These are phyloP conservation scores for Ampelomyces quisqualis DNA, from an alignment of 2,329 filamentous ascomycete species.

Conservation along the genomic window DNA sequence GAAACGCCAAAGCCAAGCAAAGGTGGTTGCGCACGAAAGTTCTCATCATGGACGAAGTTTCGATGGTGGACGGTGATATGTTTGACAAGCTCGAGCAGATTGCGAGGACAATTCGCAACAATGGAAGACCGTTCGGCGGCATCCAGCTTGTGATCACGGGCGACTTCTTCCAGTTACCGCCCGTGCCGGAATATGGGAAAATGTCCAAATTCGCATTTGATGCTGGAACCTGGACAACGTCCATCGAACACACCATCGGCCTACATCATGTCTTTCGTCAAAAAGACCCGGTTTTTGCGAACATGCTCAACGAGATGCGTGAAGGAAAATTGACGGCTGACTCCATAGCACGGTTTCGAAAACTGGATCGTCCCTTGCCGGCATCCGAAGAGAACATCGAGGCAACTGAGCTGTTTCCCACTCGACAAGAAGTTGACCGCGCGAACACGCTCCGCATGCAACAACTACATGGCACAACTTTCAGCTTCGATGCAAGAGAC, in stretches of 20 bases:
- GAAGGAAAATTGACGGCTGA: conserved; percentile 75
- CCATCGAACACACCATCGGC: conserved; percentile 92
- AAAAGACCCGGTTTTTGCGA: conserved; percentile 83
- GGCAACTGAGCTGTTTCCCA: conserved; percentile 92
- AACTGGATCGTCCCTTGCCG: conserved; percentile 63
- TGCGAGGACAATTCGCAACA: conserved; percentile 81
- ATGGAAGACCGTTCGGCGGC: conserved; percentile 88
- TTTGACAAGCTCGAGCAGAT: conserved; percentile 95
- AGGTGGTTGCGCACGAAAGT: conserved; percentile 88
- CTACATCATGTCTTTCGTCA: conserved; percentile 96
- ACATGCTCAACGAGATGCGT: conserved; percentile 98
- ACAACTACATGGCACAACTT: conserved; percentile 66
- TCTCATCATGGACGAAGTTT: conserved; percentile 90
- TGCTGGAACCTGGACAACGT: conserved; percentile 85
- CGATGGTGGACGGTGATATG: conserved; percentile 96
- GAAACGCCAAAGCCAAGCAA: conserved; percentile 82
- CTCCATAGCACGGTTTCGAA: conserved; percentile 75
- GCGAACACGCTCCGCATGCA: conserved; percentile 77
- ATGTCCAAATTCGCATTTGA: conserved; percentile 90
- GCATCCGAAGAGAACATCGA: conserved; percentile 72
- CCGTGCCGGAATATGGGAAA: conserved; percentile 76
- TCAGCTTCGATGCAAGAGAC: conserved; percentile 73
- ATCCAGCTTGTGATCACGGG: conserved; percentile 95
- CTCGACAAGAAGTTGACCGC: conserved; percentile 81
- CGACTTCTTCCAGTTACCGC: conserved; percentile 96